Base-by-base conservation (phyloP, 345 rosid species). In the Gossypium longicalyx region DNA sequence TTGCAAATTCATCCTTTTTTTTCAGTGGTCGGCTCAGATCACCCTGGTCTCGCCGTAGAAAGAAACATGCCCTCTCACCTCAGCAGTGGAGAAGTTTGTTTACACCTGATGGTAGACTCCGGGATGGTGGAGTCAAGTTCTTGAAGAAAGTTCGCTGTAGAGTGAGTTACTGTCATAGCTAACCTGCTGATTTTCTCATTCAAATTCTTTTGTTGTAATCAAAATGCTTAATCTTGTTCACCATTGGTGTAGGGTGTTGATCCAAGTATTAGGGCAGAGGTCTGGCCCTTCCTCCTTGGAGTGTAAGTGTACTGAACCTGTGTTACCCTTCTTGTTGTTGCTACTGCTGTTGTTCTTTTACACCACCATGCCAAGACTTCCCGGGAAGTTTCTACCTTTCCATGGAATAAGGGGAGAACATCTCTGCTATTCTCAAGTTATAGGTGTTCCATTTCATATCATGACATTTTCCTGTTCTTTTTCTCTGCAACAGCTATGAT, bases 261-360 rank as follows among this genome's bases (percentile, higher is more conserved):
- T 89, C 97, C 97, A 47, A 86, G 83, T 84, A 88, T 95, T 75
- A 87, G 98, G 58, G 77, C 90, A 0, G 97, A 93, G 79, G 98
- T 95, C 57, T 95, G 99, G 99, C 99, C 99, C 0, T 93, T 90
- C 77, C 98, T 95, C 68, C 98, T 95, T 67, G 98, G 98, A 78
- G 97, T 95, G 99, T 95, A 88, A 91, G 99, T 77, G 62, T 62
- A 45, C 67, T 66, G 22, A 38, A 48, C 23, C 74, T 12, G 51
- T 52, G 69, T 80, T 17, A 27, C 20, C 3, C 45, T 74, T 74
- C 12, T 76, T n/a, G 6, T 54, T 65, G 48, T 27, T 47, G 38
- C 29, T 71, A 11, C 47, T 64, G 53, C 16, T 51, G 8, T 44
- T 62, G 16, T n/a, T 22, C 66, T 45, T 61, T 7, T 43, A 54